Evolutionary conservation across 2,329 filamentous ascomycete species (phyloP).

Genomic region (Exophiala oligosperma): DNA sequence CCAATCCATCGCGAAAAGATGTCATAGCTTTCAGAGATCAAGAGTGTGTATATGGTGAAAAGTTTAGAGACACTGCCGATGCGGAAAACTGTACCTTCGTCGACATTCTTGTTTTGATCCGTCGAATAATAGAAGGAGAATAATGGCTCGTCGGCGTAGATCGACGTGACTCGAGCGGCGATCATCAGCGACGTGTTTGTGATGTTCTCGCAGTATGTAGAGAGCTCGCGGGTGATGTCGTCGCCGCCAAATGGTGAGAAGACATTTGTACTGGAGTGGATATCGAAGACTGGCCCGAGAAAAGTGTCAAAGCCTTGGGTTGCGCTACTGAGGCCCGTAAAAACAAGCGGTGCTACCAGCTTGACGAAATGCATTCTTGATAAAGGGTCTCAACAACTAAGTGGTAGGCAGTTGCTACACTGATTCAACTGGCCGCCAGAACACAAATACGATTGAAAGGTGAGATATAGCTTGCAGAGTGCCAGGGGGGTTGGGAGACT

Average conservation of each 20-base stretch:
- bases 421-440: no score
- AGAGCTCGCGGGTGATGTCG: neutral
- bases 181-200: constrained; percentile 4
- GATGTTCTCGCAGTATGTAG: neutral
- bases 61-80: constrained; percentile 49
- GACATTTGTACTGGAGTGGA: neutral
- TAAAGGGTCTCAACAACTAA: no score
- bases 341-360: neutral
- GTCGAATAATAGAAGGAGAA: constrained; percentile 2
- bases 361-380: neutral
- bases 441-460: no score
- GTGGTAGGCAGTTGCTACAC: no score
- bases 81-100: constrained; percentile 40
- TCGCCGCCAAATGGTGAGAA: neutral
- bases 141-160: neutral
- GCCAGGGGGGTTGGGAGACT: no score
- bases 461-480: no score
- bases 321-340: neutral
- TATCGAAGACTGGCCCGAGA: neutral
- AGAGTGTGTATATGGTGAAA: constrained; percentile 44
- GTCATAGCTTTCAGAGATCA: constrained; percentile 42
- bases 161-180: neutral
- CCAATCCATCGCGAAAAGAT: constrained; percentile 45
- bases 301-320: constrained; percentile 3
- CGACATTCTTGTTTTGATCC: constrained; percentile 23